A percentile compares a stretch with the other conserved stretches of the same genome.
These are phyloP conservation scores for Delphinella strobiligena DNA, from an alignment of 2,329 filamentous ascomycete species.

Conservation along the genomic window DNA sequence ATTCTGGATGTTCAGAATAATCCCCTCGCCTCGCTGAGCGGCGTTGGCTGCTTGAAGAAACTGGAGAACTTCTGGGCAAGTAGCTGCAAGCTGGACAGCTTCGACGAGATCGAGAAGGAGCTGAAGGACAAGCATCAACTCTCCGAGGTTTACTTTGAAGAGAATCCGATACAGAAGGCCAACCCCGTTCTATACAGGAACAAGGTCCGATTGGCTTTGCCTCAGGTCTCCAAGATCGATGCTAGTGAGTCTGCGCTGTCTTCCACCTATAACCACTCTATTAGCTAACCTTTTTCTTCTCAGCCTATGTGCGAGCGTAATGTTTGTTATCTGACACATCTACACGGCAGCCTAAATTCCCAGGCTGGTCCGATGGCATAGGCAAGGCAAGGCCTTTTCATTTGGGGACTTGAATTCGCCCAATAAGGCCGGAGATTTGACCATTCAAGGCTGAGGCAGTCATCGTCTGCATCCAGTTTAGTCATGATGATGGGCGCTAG, in stretches of 20 bases:
- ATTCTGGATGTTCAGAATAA: slow-evolving; percentile 88
- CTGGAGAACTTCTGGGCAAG: slow-evolving; percentile 93
- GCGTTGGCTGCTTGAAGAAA: slow-evolving; percentile 54
- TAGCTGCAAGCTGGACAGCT: slow-evolving; percentile 70
- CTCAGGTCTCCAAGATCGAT: slow-evolving; percentile 87
- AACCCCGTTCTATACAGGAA: slow-evolving; percentile 83
- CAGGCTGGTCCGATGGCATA: no score
- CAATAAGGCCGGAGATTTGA: no score
- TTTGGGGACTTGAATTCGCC: no score
- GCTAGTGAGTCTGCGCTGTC: slow-evolving; percentile 75
- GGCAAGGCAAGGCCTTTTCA: no score
- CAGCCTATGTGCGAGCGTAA: slow-evolving; percentile 7
- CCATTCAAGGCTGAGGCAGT: no score
- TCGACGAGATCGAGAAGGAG: slow-evolving; percentile 68
- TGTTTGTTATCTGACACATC: no score
- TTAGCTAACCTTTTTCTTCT: no score
- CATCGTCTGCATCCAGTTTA: no score
- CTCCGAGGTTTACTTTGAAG: slow-evolving; percentile 91
- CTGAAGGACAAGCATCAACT: slow-evolving; percentile 67
- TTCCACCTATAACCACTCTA: no score
- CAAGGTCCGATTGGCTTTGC: slow-evolving; percentile 78
- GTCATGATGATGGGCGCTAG: no score
- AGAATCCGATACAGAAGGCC: slow-evolving; percentile 73
- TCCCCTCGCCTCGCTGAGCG: slow-evolving; percentile 60
- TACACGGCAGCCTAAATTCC: no score